These are phyloP conservation scores for Phialophora macrospora DNA, from an alignment of 2,329 filamentous ascomycete genomes.

Conservation along the genomic window DNA sequence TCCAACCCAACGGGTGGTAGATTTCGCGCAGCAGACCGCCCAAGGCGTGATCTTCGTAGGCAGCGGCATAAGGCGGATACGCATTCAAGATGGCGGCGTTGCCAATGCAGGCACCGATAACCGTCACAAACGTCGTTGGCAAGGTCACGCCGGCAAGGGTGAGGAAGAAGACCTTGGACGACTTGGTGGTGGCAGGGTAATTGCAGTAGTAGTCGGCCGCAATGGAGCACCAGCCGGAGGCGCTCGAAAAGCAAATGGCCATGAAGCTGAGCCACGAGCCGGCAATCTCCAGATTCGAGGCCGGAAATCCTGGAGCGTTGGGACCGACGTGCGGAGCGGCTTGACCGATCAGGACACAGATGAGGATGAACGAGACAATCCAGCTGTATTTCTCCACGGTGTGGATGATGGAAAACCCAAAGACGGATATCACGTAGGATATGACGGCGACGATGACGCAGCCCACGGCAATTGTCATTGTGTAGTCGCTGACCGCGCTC, in stretches of 20 bases:
- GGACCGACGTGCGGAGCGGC: slow-evolving; percentile 52
- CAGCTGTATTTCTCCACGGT: slow-evolving; percentile 43
- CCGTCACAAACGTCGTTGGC: slow-evolving; percentile 48
- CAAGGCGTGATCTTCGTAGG: slow-evolving; percentile 52
- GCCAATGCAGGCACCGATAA: slow-evolving; percentile 51
- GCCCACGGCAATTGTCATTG: slow-evolving; percentile 42
- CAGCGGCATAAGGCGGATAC: slow-evolving; percentile 44
- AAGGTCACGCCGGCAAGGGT: slow-evolving; percentile 32
- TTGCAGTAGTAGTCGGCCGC: slow-evolving; percentile 40
- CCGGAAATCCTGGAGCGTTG: slow-evolving; percentile 42
- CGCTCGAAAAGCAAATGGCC: slow-evolving; percentile 36
- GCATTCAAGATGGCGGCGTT: slow-evolving; percentile 46
- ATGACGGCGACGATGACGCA: slow-evolving; percentile 43
- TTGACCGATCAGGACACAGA: slow-evolving; percentile 56
- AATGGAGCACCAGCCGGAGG: slow-evolving; percentile 38
- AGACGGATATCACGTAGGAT: slow-evolving; percentile 41
- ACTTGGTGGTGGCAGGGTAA: slow-evolving; percentile 35
- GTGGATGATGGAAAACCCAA: slow-evolving; percentile 42
- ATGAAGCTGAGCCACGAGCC: slow-evolving; percentile 41
- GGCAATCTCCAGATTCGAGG: slow-evolving; percentile 43
- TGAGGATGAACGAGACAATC: slow-evolving; percentile 43
- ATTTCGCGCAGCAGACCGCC: slow-evolving; percentile 55
- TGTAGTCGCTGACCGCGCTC: slow-evolving; percentile 45
- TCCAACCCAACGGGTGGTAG: slow-evolving; percentile 54
- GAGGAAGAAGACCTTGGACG: slow-evolving; percentile 36